These are phyloP conservation scores for Paecilomyces sp. DNA, from an alignment of 2,329 filamentous ascomycete species.

Conservation along the genomic window DNA sequence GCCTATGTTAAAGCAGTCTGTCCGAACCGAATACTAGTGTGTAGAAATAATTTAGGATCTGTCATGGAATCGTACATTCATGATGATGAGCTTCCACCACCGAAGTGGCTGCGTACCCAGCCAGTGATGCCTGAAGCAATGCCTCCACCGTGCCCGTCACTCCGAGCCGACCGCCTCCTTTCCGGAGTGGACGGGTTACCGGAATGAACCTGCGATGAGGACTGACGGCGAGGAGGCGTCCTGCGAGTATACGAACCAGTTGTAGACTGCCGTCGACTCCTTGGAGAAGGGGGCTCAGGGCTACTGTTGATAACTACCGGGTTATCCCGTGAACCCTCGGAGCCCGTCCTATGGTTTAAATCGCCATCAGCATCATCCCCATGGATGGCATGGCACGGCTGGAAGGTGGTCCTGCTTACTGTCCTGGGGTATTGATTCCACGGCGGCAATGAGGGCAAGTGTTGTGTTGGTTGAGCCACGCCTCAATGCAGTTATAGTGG, in stretches of 20 bases:
- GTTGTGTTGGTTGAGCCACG: conserved; percentile 86
- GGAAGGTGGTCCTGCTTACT: conserved; percentile 13
- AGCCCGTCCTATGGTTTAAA: conserved; percentile 1
- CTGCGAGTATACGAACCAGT: neutral
- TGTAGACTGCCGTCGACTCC: conserved; percentile 3
- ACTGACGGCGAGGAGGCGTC: neutral
- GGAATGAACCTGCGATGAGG: neutral
- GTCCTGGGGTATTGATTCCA: conserved; percentile 22
- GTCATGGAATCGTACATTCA: neutral
- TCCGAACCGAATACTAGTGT: neutral
- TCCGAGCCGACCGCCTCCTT: conserved; percentile 6
- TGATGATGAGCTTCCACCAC: conserved; percentile 3
- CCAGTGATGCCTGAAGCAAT: conserved; percentile 3
- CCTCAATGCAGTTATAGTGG: conserved; percentile 70
- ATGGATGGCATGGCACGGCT: neutral
- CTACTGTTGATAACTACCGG: conserved; percentile 12
- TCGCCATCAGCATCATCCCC: neutral
- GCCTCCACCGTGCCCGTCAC: conserved; percentile 9
- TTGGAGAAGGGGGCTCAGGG: conserved; percentile 5
- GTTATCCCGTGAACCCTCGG: conserved; percentile 10
- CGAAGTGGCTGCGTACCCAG: conserved; percentile 11
- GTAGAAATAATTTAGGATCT: neutral
- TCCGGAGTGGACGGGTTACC: neutral
- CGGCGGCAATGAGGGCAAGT: conserved; percentile 64
- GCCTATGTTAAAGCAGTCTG: neutral